phyloP scores from a whole-genome alignment of 2,329 filamentous ascomycete species.

The Cytospora schulzeri region DNA sequence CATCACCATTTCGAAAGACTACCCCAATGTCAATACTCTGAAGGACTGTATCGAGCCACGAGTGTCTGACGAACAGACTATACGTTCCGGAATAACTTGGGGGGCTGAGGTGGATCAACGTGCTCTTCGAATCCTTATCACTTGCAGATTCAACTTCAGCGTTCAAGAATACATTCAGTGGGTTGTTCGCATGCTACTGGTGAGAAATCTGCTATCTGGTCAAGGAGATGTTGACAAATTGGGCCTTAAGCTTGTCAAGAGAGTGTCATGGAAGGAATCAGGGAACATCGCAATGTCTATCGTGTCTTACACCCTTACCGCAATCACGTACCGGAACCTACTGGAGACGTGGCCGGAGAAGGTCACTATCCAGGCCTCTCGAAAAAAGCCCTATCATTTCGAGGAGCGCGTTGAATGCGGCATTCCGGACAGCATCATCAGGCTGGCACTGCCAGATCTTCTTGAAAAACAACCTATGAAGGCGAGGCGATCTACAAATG shows the following conservation, averaged over 20 bases:
- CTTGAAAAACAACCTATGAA: not conserved
- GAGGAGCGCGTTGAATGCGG: not conserved
- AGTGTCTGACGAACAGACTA: not conserved
- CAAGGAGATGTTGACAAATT: not conserved
- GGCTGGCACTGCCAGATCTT: not conserved
- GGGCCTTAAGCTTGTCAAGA: not conserved
- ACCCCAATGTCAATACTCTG: not conserved
- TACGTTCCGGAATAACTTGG: not conserved
- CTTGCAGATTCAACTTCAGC: constrained; percentile 1
- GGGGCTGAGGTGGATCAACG: not conserved
- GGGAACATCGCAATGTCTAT: not conserved
- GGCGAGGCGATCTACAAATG: too few species aligned
- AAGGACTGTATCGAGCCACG: not conserved
- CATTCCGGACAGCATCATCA: not conserved
- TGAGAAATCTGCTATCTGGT: not conserved
- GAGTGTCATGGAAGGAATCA: not conserved
- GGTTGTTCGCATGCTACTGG: not conserved
- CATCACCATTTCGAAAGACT: not conserved
- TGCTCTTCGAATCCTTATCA: constrained; percentile 1
- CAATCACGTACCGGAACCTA: not conserved
- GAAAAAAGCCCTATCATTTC: not conserved
- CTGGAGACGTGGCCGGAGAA: constrained; percentile 3
- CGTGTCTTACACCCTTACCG: not conserved
- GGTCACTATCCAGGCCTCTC: not conserved
- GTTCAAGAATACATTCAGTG: not conserved